Percentiles rank a stretch among this genome's conserved stretches.
Conservation (phyloP, 1,284 basidiomycete species). For the Trichosporon sp. region DNA sequence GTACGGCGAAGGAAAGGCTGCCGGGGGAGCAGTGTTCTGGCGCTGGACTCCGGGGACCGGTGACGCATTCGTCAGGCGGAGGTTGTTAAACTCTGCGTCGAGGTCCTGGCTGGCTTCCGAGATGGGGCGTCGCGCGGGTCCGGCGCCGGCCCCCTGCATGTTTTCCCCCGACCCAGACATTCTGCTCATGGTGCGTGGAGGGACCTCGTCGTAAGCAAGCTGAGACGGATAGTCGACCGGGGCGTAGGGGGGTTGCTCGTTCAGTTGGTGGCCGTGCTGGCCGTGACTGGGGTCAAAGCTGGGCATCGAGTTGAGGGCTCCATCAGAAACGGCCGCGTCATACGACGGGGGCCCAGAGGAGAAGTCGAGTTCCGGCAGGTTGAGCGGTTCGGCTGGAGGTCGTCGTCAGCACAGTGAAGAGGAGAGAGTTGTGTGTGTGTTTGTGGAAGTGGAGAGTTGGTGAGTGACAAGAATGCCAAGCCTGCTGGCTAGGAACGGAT, state of each 20-base stretch:
- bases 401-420: conserved; percentile 1
- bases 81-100: conserved; percentile 26
- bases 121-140: conserved; percentile 26
- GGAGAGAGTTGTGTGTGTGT: not conserved
- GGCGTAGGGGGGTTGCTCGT: conserved; percentile 30
- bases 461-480: not conserved
- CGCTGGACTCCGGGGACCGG: conserved; percentile 11
- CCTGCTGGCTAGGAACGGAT: not conserved
- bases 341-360: conserved; percentile 16
- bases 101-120: conserved; percentile 31
- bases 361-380: conserved; percentile 15
- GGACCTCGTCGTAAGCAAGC: conserved; percentile 9
- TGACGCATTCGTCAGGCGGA: conserved; percentile 28
- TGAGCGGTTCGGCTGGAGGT: conserved; percentile 12
- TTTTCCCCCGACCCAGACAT: conserved; percentile 23
- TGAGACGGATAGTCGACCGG: conserved; percentile 39
- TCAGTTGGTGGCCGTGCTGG: not conserved
- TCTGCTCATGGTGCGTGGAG: conserved; percentile 17
- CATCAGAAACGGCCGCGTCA: conserved; percentile 8
- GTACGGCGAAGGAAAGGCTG: conserved; percentile 12
- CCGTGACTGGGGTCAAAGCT: not conserved
- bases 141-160: not conserved
- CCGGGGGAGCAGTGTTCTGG: conserved; percentile 22
- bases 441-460: not conserved
- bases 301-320: not conserved